Conservation (phyloP, 768 basidiomycete genomes). For the Boletus reticuloceps region DNA sequence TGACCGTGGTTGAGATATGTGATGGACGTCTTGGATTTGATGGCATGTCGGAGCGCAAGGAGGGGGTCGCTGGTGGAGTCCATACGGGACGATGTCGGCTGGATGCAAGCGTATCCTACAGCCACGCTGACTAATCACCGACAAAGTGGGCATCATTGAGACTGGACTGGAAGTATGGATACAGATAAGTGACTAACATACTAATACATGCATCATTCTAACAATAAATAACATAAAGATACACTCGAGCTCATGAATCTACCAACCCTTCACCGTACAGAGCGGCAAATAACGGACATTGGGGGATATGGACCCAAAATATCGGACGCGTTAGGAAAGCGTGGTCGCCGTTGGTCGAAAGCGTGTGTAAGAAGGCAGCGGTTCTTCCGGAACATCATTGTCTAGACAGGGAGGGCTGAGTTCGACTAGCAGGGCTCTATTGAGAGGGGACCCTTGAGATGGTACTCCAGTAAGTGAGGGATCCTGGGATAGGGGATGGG, state of each 20-base stretch:
- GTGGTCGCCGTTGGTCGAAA: conserved; percentile 22
- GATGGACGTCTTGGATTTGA: conserved; percentile 51
- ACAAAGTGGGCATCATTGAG: too few species aligned
- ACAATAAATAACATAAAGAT: too few species aligned
- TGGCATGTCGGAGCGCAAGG: conserved; percentile 57
- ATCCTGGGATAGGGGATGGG: conserved; percentile 11
- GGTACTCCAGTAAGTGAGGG: conserved; percentile 19
- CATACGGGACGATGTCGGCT: background rate
- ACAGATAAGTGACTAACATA: too few species aligned
- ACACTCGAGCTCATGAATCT: too few species aligned
- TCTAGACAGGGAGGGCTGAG: background rate
- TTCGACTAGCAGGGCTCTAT: background rate
- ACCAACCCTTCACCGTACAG: background rate
- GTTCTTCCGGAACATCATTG: conserved; percentile 2
- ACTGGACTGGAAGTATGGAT: too few species aligned
- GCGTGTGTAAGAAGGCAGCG: conserved; percentile 28
- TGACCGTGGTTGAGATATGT: conserved; percentile 41
- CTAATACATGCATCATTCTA: too few species aligned
- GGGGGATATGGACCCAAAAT: conserved; percentile 30
- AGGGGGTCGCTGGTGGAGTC: conserved; percentile 38
- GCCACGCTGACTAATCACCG: too few species aligned
- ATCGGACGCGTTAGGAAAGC: conserved; percentile 17
- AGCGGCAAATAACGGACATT: conserved; percentile 7
- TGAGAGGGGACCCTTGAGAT: background rate
- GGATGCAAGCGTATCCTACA: too few species aligned